Conservation (phyloP, 495 filamentous ascomycete genomes). For the Astrothelium subdiscretum region DNA sequence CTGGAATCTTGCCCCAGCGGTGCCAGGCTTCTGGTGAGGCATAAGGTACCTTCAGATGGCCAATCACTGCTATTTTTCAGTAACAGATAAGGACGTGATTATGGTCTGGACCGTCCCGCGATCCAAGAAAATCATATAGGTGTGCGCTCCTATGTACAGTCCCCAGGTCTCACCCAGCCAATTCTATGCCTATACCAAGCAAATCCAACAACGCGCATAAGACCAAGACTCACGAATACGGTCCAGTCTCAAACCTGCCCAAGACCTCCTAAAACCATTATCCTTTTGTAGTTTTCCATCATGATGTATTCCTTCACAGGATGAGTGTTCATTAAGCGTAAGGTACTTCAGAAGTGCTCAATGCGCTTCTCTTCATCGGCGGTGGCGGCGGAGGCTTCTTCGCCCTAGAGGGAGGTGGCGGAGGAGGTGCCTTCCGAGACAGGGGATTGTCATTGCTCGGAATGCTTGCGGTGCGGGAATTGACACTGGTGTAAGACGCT, state of each 20-base stretch:
- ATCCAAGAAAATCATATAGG: background rate
- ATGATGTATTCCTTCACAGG: background rate
- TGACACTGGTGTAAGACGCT: conserved; percentile 48
- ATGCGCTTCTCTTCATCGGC: conserved; percentile 25
- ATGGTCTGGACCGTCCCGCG: background rate
- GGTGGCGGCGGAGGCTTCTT: conserved; percentile 66
- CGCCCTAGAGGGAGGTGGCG: conserved; percentile 65
- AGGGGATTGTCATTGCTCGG: conserved; percentile 31
- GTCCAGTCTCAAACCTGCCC: too few relatives aligned
- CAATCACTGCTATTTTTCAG: too few relatives aligned
- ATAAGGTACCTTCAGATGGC: too few relatives aligned
- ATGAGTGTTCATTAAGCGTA: background rate
- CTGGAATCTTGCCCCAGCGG: too few relatives aligned
- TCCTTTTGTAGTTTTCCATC: background rate
- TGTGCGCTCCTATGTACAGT: background rate
- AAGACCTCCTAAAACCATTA: background rate
- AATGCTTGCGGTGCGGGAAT: conserved; percentile 44
- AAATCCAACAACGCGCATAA: background rate
- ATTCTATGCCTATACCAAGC: background rate
- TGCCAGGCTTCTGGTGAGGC: too few relatives aligned
- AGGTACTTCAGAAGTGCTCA: conserved; percentile 19
- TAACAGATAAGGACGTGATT: too few relatives aligned
- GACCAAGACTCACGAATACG: background rate
- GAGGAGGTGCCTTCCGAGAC: conserved; percentile 56
- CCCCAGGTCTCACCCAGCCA: background rate